These are phyloP conservation scores for Macrotyloma uniflorum DNA, from an alignment of 306 rosid species.

Conservation along the genomic window DNA sequence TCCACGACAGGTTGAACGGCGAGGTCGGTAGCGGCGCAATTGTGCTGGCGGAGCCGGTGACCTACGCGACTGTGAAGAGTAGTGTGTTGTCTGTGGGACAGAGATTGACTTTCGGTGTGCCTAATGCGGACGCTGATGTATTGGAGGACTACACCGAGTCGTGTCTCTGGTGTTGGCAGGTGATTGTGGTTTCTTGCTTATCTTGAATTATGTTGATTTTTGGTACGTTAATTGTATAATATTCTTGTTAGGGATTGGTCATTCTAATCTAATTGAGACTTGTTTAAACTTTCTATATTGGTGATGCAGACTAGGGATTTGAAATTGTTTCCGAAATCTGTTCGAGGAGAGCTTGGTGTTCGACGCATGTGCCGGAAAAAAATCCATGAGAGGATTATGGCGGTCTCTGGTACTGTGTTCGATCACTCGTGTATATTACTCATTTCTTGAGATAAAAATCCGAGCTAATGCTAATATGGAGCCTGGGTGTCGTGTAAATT, in stretches of 20 bases:
- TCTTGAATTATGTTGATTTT: not conserved
- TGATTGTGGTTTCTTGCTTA: slow-evolving; percentile 6
- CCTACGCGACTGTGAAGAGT: slow-evolving; percentile 69
- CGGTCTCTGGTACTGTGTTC: slow-evolving; percentile 71
- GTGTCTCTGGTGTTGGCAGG: slow-evolving; percentile 99
- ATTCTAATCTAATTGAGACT: not conserved
- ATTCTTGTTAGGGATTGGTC: not conserved
- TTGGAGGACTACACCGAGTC: slow-evolving; percentile 74
- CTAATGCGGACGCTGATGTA: slow-evolving; percentile 84
- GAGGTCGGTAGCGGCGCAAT: slow-evolving; percentile 29
- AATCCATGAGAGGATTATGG: slow-evolving; percentile 82
- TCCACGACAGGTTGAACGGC: slow-evolving; percentile 44
- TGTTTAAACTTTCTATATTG: slow-evolving; percentile 17
- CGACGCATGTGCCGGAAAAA: slow-evolving; percentile 79
- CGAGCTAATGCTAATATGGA: not conserved
- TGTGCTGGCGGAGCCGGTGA: slow-evolving; percentile 44
- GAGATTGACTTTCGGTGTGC: slow-evolving; percentile 76
- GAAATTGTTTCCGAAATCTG: slow-evolving; percentile 71
- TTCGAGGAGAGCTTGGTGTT: slow-evolving; percentile 59
- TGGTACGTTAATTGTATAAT: too few species aligned
- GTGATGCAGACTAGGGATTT: slow-evolving; percentile 75
- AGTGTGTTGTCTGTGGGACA: slow-evolving; percentile 72
- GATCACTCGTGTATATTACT: not conserved
- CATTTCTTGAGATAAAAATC: not conserved
- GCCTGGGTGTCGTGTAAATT: not conserved